Evolutionary conservation across 345 rosid genomes (phyloP).

Genomic region (Eutrema japonicum): DNA sequence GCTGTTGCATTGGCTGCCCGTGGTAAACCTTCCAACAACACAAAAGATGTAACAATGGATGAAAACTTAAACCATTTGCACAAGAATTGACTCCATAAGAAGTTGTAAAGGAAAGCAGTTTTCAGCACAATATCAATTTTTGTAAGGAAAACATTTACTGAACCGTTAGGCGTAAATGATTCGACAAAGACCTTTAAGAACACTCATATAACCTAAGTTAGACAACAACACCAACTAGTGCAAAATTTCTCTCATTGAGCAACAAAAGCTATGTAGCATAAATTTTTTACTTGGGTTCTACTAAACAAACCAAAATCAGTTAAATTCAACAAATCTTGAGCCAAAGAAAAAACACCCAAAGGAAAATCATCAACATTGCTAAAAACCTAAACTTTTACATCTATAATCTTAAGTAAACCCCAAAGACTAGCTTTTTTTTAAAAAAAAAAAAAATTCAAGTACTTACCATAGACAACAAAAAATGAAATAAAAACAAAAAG

Average conservation of each 20-base stretch:
- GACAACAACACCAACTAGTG: not conserved
- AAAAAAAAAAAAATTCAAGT: slow-evolving; percentile 1
- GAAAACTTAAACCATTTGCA: not conserved
- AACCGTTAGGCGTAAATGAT: not conserved
- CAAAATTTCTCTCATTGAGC: not conserved
- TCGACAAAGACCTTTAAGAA: not conserved
- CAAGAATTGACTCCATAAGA: not conserved
- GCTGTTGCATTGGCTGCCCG: slow-evolving; percentile 79
- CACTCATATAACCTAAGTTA: not conserved
- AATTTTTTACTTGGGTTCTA: not conserved
- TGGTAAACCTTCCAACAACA: slow-evolving; percentile 69
- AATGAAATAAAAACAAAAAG: not conserved
- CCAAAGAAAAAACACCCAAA: not conserved
- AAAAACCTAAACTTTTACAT: not conserved
- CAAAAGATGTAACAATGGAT: not conserved
- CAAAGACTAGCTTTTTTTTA: not conserved
- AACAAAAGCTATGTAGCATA: not conserved
- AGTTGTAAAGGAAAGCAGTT: not conserved
- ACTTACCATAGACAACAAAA: not conserved
- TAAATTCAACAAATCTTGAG: not conserved
- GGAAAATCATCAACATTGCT: slow-evolving; percentile 15
- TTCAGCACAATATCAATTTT: not conserved
- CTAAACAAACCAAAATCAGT: not conserved
- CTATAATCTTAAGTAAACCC: not conserved
- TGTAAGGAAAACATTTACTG: not conserved